Evolutionary conservation across 2,329 filamentous ascomycete species (phyloP), one percentile per base, ranked within the genome.

Genomic region (Fusarium abutilonis): DNA sequence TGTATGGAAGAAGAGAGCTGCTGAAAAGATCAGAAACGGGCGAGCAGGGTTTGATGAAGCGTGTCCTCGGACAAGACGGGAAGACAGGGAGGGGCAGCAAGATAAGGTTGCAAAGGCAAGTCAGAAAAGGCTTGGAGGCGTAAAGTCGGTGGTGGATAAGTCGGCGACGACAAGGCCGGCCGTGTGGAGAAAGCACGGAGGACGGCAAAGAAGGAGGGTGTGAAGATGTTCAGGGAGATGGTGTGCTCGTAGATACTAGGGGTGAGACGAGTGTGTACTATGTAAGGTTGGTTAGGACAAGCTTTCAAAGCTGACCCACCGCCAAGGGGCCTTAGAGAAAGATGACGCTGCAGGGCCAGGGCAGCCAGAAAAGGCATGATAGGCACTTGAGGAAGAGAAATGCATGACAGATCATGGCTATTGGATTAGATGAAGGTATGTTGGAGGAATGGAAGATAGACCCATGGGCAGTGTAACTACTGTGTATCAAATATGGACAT

Each of bases 111-210:
- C 53, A 62, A 69, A 70, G 64, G 63, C 62, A 67, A 52, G 57
- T 59, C 57, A 60, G 50, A 53, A 67, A 69, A 62, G 66, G 63
- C 60, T 62, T 63, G 60, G 56, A 64, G 65, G 58, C 56, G 58
- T 42, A 67, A 58, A 61, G 65, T 65, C 59, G 56, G 47, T 66
- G 59, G 64, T 73, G 72, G 72, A 72, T 72, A 72, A 70, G 65
- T 73, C 71, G 73, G 73, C 73, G 72, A 71, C 71, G 70, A 60
- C 64, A 69, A 65, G 71, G 72, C 68, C 71, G 71, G 68, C 64
- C 64, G 65, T 70, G 71, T 71, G 71, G 67, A 72, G 64, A 65
- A 65, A 53, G 55, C 41, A 68, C 64, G 67, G 60, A 70, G 66
- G 52, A 71, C 69, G 66, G 69, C 69, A 71, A 66, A 64, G 64